Evolutionary conservation across 495 filamentous ascomycete species (phyloP).

Genomic region (Penicillium ucsense): DNA sequence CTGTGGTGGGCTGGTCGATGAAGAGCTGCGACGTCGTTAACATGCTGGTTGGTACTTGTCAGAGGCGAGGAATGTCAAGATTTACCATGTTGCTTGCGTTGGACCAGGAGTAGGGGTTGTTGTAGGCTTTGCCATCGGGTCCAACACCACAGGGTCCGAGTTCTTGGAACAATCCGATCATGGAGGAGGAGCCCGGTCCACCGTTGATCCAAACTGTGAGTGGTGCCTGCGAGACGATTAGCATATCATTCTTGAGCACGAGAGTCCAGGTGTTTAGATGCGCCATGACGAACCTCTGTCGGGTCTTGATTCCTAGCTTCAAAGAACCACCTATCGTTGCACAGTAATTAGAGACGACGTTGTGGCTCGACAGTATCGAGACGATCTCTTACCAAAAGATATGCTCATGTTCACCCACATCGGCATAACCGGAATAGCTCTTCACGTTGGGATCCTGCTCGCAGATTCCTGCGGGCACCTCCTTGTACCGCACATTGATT

Average conservation of each 20-base stretch:
- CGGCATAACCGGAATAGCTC: constrained; percentile 57
- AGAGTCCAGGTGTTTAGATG: background rate
- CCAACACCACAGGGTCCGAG: constrained; percentile 53
- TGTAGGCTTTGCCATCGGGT: constrained; percentile 36
- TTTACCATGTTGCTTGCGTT: constrained; percentile 48
- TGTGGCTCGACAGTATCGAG: too few species aligned
- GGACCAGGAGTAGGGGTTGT: constrained; percentile 50
- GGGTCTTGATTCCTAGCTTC: constrained; percentile 48
- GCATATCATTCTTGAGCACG: too few species aligned
- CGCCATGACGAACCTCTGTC: constrained; percentile 8
- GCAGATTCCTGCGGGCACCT: constrained; percentile 54
- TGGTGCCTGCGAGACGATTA: constrained; percentile 24
- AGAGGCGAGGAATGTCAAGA: background rate
- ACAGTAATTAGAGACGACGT: too few species aligned
- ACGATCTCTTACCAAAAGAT: constrained; percentile 41
- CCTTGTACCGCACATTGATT: constrained; percentile 49
- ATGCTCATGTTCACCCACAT: constrained; percentile 50
- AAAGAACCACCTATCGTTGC: constrained; percentile 43
- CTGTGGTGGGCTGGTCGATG: constrained; percentile 50
- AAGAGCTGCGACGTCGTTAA: constrained; percentile 17
- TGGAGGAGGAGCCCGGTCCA: constrained; percentile 45
- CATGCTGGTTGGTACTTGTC: background rate
- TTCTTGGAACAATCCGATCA: constrained; percentile 56
- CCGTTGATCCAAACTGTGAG: constrained; percentile 59
- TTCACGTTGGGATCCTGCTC: constrained; percentile 56